Base-by-base conservation (phyloP, 129 eudicot species). In the Flaveria robusta region DNA sequence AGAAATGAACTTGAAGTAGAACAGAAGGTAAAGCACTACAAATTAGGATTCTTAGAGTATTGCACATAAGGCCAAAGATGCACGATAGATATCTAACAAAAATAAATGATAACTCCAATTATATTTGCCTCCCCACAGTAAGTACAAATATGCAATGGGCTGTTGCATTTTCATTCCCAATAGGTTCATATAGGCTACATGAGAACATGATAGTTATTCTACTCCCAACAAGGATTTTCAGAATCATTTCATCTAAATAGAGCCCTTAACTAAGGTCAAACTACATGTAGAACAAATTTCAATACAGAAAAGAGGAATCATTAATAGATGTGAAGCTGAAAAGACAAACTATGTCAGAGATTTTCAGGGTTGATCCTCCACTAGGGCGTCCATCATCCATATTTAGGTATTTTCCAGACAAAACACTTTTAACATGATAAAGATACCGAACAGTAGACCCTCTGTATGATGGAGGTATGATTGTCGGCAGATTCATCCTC, bases 391-490 rank as follows among this genome's bases (percentile, higher is more conserved):
- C 97, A 81, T 91, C 86, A 68, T 91, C 91, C 87, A 84, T 63
- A 31, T 79, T 80, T 42, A 89, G 68, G 83, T 86, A 91, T 65
- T 88, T 83, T 43, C 92, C 97, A 72, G 81, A 86, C 85, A 94
- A 71, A 62, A 87, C 70, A 79, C 83, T 82, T 83, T 83, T 87
- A 68, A 86, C 85, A 80, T 91, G 90, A 84, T 94, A 94, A 26
- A 91, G 66, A 77, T 94, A 94, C 43, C 99, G 96, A 75, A 94
- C 88, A 27, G 99, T 87, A 66, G 99, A 83, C 50, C 99, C 99
- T 85, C 87, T 86, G 89, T 88, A 91, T 64, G 99, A 94, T 79
- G 99, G 99, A 75, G 99, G 99, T 65, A 94, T 86, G 78, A 69
- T 39, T 85, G 74, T 83, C 10, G 99, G 99, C 66, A 94, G 81